phyloP scores from a whole-genome alignment of 2,329 filamentous ascomycete genomes.

The Teratosphaeria zuluensis region DNA sequence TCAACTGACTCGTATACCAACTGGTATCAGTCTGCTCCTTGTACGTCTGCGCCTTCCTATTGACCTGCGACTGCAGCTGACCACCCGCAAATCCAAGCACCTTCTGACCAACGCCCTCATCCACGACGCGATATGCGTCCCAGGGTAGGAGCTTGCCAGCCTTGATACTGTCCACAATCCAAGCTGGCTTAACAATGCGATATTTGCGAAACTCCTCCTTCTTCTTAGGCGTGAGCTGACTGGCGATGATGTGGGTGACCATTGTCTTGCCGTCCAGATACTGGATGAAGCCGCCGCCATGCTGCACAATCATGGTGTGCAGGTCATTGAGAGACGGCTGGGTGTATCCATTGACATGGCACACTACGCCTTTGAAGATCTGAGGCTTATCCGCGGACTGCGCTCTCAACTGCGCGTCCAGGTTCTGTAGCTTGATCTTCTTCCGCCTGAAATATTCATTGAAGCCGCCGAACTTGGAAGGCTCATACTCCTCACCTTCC shows the following conservation, averaged over 20 bases:
- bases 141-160: constrained; percentile 77
- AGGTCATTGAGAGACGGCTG: constrained; percentile 86
- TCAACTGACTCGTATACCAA: constrained; percentile 69
- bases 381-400: constrained; percentile 60
- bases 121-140: constrained; percentile 73
- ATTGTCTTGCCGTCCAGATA: constrained; percentile 91
- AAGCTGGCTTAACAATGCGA: constrained; percentile 86
- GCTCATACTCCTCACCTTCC: constrained; percentile 77
- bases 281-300: constrained; percentile 92
- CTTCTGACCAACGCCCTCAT: constrained; percentile 75
- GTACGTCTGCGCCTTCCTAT: constrained; percentile 55
- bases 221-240: constrained; percentile 84
- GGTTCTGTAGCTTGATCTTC: constrained; percentile 93
- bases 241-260: constrained; percentile 81
- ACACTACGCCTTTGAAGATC: constrained; percentile 85
- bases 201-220: constrained; percentile 78
- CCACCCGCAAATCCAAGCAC: constrained; percentile 56
- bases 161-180: constrained; percentile 82
- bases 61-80: constrained; percentile 57
- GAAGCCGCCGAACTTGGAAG: constrained; percentile 81
- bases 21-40: constrained; percentile 70
- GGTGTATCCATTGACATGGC: constrained; percentile 90
- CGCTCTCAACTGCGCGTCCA: constrained; percentile 71
- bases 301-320: constrained; percentile 74
- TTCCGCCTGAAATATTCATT: constrained; percentile 88